A percentile compares a stretch with the other conserved stretches of the same genome.
phyloP scores from a whole-genome alignment of 148 eudicot species.

The Amaranthus cruentus region DNA sequence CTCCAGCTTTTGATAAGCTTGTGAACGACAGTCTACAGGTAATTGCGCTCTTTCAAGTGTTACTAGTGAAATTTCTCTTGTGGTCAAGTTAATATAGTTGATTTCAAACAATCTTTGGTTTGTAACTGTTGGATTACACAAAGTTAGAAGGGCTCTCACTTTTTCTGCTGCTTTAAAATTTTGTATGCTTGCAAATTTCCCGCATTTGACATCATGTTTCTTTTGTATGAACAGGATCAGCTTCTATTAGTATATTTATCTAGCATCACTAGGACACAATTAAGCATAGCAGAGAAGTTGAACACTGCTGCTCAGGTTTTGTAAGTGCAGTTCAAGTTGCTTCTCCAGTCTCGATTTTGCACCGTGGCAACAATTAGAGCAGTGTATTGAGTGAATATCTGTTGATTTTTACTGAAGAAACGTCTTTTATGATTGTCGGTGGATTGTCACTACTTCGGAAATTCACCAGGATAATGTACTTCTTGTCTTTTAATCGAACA shows the following conservation, averaged over 20 bases:
- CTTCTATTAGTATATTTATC: constrained; percentile 77
- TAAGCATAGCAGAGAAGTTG: constrained; percentile 83
- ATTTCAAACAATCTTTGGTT: neutral
- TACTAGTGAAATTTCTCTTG: no score
- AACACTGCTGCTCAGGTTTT: constrained; percentile 95
- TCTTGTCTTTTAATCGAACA: no score
- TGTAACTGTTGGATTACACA: neutral
- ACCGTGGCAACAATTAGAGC: constrained; percentile 4
- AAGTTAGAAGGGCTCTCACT: no score
- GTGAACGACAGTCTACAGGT: constrained; percentile 83
- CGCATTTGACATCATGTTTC: neutral
- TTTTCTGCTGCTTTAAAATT: no score
- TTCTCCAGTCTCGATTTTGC: neutral
- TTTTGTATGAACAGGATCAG: constrained; percentile 58
- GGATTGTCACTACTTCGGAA: no score
- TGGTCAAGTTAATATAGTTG: no score
- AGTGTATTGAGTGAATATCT: constrained; percentile 7
- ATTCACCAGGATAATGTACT: no score
- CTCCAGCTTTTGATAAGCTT: constrained; percentile 74
- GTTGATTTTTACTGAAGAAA: neutral
- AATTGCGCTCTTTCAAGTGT: neutral
- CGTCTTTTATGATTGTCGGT: neutral
- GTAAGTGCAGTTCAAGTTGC: constrained; percentile 27
- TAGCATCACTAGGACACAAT: constrained; percentile 89
- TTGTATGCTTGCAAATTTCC: no score